Conservation (phyloP, 2,329 filamentous ascomycete species). For the Colletotrichum caudatum region DNA sequence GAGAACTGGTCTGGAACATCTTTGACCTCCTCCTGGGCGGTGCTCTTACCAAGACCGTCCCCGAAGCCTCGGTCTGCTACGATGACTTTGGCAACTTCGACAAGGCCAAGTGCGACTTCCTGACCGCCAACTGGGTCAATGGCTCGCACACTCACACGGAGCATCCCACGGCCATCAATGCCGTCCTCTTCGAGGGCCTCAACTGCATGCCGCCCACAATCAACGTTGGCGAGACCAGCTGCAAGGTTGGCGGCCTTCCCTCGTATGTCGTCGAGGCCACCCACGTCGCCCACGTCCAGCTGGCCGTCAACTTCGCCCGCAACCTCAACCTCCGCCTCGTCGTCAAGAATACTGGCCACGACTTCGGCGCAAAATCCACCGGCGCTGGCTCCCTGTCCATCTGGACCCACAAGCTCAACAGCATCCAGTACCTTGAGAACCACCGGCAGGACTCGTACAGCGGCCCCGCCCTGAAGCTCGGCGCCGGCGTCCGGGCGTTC, state of each 20-base stretch:
- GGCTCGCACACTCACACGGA: constrained; percentile 46
- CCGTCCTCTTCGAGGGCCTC: constrained; percentile 46
- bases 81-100: constrained; percentile 49
- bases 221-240: constrained; percentile 36
- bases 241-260: constrained; percentile 37
- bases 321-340: constrained; percentile 57
- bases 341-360: constrained; percentile 58
- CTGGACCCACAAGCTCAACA: constrained; percentile 65
- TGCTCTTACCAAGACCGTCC: constrained; percentile 49
- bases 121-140: constrained; percentile 48
- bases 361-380: constrained; percentile 59
- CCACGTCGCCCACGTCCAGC: constrained; percentile 50
- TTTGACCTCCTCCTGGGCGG: constrained; percentile 53
- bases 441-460: constrained; percentile 40
- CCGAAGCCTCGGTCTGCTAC: constrained; percentile 51
- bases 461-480: constrained; percentile 46
- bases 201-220: constrained; percentile 46
- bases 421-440: constrained; percentile 42
- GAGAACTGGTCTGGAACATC: constrained; percentile 47
- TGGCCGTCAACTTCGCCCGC: constrained; percentile 56
- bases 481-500: constrained; percentile 64
- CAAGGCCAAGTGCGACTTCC: constrained; percentile 47
- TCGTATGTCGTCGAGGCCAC: constrained; percentile 53
- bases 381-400: constrained; percentile 65
- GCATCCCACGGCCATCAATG: constrained; percentile 47